phyloP scores from a whole-genome alignment of 2,329 filamentous ascomycete species.

The Aureobasidium sp. region DNA sequence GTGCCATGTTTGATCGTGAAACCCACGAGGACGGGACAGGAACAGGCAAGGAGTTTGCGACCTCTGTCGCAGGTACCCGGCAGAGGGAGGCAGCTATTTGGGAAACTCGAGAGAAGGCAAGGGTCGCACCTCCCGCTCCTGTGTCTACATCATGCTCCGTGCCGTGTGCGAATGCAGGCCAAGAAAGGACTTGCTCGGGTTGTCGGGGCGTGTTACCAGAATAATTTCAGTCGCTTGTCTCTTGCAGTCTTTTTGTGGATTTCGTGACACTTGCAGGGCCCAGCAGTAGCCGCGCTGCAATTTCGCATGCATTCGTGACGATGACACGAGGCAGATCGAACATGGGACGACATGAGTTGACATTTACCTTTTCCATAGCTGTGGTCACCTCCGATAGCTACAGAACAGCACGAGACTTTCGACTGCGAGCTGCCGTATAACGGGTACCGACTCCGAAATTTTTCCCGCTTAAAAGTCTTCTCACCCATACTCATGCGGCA shows the following conservation, averaged over 20 bases:
- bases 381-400: not conserved
- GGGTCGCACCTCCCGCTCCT: not conserved
- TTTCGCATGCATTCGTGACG: not conserved
- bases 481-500: not conserved
- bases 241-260: not conserved
- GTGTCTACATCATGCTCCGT: not conserved
- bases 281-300: not conserved
- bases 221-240: not conserved
- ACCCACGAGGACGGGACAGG: conserved; percentile 4
- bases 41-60: conserved; percentile 9
- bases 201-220: not conserved
- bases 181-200: not conserved
- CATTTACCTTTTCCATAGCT: not conserved
- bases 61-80: conserved; percentile 7
- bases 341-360: not conserved
- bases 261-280: not conserved
- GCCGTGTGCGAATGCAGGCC: conserved; percentile 9
- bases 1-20: not conserved
- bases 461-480: not conserved
- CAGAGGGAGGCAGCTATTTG: conserved; percentile 5
- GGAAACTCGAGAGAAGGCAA: not conserved
- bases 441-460: not conserved
- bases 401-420: not conserved
- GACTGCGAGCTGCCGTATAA: not conserved
- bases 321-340: not conserved